These are phyloP conservation scores for Akanthomyces lecanii DNA, from an alignment of 2,329 filamentous ascomycete species.

Conservation along the genomic window DNA sequence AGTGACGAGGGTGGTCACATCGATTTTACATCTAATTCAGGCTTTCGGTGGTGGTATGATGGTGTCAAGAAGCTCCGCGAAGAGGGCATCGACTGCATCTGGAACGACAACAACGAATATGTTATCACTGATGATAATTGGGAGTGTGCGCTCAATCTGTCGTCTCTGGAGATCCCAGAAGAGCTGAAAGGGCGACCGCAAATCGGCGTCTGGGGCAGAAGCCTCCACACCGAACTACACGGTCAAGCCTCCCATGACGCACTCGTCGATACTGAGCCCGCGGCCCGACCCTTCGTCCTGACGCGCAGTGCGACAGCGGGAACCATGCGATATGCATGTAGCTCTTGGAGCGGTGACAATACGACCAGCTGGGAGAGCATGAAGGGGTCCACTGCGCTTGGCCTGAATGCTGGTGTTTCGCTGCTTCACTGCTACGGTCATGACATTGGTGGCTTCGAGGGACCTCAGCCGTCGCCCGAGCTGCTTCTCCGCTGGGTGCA, in stretches of 20 bases:
- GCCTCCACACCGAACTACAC: constrained; percentile 66
- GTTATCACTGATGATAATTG: constrained; percentile 62
- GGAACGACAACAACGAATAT: constrained; percentile 80
- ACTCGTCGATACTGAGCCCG: constrained; percentile 53
- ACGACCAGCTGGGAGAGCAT: constrained; percentile 70
- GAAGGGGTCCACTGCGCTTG: constrained; percentile 66
- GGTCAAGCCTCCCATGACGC: constrained; percentile 68
- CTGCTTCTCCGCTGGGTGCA: constrained; percentile 71
- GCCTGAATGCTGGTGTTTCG: constrained; percentile 63
- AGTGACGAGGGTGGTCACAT: constrained; percentile 67
- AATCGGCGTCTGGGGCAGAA: constrained; percentile 66
- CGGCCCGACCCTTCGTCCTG: constrained; percentile 61
- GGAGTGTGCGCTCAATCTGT: constrained; percentile 52
- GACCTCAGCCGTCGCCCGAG: constrained; percentile 66
- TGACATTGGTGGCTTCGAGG: constrained; percentile 73
- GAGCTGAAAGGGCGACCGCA: constrained; percentile 39
- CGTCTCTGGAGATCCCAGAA: constrained; percentile 33
- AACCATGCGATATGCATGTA: constrained; percentile 66
- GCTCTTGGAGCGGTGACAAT: constrained; percentile 72
- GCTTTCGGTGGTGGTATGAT: constrained; percentile 68
- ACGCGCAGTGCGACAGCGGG: constrained; percentile 68
- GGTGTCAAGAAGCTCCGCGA: constrained; percentile 59
- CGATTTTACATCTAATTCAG: constrained; percentile 65
- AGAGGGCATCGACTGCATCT: constrained; percentile 67
- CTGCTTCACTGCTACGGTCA: constrained; percentile 68